Evolutionary conservation across 441 rosid species (phyloP), one percentile per base, ranked within the genome.

Genomic region (Populus tomentosa): DNA sequence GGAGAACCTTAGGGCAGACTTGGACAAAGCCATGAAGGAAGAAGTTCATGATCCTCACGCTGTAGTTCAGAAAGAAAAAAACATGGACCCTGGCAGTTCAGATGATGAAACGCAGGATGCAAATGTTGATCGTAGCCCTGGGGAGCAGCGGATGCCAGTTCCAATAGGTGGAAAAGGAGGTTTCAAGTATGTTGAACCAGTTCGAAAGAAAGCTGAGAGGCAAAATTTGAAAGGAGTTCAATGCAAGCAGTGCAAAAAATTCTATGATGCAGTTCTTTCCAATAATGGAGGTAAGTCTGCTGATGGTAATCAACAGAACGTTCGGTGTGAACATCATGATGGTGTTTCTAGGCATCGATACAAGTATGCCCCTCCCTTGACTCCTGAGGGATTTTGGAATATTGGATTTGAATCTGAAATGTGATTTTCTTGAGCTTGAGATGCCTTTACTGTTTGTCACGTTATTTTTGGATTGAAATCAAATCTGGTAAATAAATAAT

Each of bases 351-450:
- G 98, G 89, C 98, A 94, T 88, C 90, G 98, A 77, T 92, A 90
- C 74, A 92, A 75, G 81, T 89, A 88, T 72, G 82, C 83, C 65
- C 97, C 98, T 81, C 98, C 98, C 32, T 35, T 88, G 85, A 94
- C 98, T 73, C 98, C 98, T 33, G 99, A 93, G 78, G 98, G 97
- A 46, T 95, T 95, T 85, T 93, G 98, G 98, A 92, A 95, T 79
- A 93, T 95, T 70, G 97, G 99, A 42, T 95, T 95, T 82, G 97
- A 95, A 80, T 92, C 98, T 64, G 98, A 95, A 83, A 90, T 89
- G 88, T 95, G 89, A 85, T 79, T 40, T 59, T 76, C 35, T 70
- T 10, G 71, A 71, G 63, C 21, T 76, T 70, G 75, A 36, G 38
- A 72, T 14, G 32, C 38, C 35, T n/a, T 53, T 23, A 32, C 5